Conservation (phyloP, 2,329 filamentous ascomycete species). For the Nemania sp. region DNA sequence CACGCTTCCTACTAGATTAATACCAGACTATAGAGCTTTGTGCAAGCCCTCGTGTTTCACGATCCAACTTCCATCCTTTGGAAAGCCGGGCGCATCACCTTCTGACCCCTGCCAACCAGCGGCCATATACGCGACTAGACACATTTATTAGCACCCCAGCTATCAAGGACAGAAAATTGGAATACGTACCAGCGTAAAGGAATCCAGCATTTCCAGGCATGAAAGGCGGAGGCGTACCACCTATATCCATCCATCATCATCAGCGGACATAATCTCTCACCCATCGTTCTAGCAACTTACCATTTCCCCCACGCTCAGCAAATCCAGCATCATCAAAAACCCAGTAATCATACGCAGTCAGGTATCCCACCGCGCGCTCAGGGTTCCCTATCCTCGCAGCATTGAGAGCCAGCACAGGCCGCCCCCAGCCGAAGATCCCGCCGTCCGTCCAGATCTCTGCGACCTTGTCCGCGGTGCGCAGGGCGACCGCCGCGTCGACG, state of each 20-base stretch:
- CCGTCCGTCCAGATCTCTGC: conserved; percentile 56
- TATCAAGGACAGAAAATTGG: neutral
- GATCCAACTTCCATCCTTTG: conserved; percentile 51
- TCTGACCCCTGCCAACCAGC: conserved; percentile 50
- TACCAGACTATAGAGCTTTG: conserved; percentile 49
- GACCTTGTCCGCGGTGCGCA: conserved; percentile 56
- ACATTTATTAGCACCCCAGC: neutral
- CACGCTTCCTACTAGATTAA: neutral
- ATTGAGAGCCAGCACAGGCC: conserved; percentile 61
- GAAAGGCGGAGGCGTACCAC: conserved; percentile 51
- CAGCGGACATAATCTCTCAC: neutral
- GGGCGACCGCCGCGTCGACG: conserved; percentile 53
- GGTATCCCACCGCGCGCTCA: conserved; percentile 56
- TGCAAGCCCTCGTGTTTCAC: conserved; percentile 53
- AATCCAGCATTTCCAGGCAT: conserved; percentile 56
- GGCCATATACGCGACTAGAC: conserved; percentile 54
- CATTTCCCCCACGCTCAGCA: conserved; percentile 33
- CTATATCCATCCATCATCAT: conserved; percentile 29
- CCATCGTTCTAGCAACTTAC: conserved; percentile 6
- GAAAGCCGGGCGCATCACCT: conserved; percentile 53
- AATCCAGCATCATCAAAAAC: conserved; percentile 56
- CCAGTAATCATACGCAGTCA: conserved; percentile 59
- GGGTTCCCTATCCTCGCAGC: conserved; percentile 57
- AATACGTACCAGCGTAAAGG: conserved; percentile 49
- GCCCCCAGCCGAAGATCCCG: conserved; percentile 60